Percentiles rank a stretch among this genome's conserved stretches.
phyloP scores from a whole-genome alignment of 371 early-diverging fungal species.

The Chytridiales sp. region DNA sequence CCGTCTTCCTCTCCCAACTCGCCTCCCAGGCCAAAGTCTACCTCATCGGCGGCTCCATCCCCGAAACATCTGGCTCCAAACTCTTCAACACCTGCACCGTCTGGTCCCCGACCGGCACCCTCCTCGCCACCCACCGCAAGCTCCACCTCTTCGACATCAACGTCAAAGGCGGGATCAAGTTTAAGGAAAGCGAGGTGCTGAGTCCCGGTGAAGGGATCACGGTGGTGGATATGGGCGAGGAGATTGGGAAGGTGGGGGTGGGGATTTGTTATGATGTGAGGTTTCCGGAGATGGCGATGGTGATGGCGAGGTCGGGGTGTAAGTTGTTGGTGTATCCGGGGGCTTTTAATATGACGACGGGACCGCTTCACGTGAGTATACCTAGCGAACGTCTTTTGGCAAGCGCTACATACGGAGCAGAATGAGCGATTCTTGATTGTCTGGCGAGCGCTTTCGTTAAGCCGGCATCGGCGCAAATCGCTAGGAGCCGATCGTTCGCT shows the following conservation, averaged over 20 bases:
- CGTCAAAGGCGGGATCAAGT: conserved; percentile 86
- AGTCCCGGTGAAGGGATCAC: conserved; percentile 74
- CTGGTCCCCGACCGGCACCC: conserved; percentile 72
- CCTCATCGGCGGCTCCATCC: conserved; percentile 87
- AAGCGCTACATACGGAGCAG: no score
- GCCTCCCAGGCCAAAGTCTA: conserved; percentile 80
- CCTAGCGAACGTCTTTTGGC: neutral
- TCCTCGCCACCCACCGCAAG: conserved; percentile 44
- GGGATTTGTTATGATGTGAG: conserved; percentile 96
- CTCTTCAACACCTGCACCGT: conserved; percentile 91
- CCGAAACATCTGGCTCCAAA: conserved; percentile 67
- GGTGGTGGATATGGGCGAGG: conserved; percentile 70
- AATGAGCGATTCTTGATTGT: neutral
- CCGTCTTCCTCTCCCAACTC: conserved; percentile 69
- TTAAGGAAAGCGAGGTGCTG: conserved; percentile 87
- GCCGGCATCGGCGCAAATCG: neutral
- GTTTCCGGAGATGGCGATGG: conserved; percentile 94
- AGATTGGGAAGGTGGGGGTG: conserved; percentile 85
- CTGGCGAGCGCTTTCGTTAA: neutral
- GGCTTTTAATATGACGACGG: conserved; percentile 94
- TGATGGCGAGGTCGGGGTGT: conserved; percentile 86
- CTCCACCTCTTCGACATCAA: conserved; percentile 97
- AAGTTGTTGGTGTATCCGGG: conserved; percentile 91
- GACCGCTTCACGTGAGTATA: conserved; percentile 60
- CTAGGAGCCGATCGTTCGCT: no score